A percentile compares a stretch with the other conserved stretches of the same genome.
phyloP scores from a whole-genome alignment of 306 rosid species.

The Medicago lupulina region DNA sequence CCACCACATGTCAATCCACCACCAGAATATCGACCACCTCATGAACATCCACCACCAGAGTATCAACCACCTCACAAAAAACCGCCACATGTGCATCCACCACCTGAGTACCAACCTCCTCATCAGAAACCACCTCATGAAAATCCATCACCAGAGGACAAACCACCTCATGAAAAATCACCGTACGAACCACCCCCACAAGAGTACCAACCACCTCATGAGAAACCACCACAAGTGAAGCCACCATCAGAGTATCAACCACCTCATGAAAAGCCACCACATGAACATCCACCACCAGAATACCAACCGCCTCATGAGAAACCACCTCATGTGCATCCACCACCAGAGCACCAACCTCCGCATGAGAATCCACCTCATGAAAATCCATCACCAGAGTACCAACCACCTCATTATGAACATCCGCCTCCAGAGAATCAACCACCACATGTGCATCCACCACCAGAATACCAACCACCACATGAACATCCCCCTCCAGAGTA shows the following conservation, averaged over 20 bases:
- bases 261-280: neutral
- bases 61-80: neutral
- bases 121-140: neutral
- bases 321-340: conserved; percentile 1
- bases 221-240: neutral
- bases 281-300: neutral
- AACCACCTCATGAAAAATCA: neutral
- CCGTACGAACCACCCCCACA: neutral
- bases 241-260: conserved; percentile 15
- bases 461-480: neutral
- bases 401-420: neutral
- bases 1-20: conserved; percentile 9
- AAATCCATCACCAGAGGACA: neutral
- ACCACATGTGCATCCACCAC: neutral
- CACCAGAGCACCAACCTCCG: conserved; percentile 12
- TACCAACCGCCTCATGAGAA: neutral
- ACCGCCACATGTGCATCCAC: neutral
- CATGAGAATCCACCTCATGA: neutral
- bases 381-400: neutral
- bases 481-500: conserved; percentile 1
- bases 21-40: neutral
- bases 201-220: neutral
- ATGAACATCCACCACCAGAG: neutral
- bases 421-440: neutral
- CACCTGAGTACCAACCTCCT: neutral